Base-by-base conservation (phyloP, 129 eudicot genomes). In the Tagetes patula region DNA sequence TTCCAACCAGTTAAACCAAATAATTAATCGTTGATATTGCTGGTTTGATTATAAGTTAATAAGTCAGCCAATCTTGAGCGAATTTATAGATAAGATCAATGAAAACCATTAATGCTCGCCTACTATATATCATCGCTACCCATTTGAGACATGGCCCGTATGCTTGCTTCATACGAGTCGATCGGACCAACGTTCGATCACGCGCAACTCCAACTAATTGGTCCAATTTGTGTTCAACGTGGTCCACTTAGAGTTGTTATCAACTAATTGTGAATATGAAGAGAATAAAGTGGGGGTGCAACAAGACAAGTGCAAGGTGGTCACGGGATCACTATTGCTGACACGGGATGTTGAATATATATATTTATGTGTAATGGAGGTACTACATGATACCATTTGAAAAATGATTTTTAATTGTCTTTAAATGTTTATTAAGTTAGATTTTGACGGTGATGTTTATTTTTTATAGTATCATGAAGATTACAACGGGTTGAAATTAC, bases 261-360 rank as follows among this genome's bases (percentile, higher is more conserved):
- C 46, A 30, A 31, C 32, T 8, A 45, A 31, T 53, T 54, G 27
- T 53, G 11, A 32, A 36, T 64, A 49, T 12, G 10, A 46, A 67
- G 30, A 55, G 71, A 63, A 77, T 69, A 69, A 59, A 47, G 52
- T 70, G 60, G 48, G 37, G 38, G 8, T n/a, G n/a, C 58, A 77
- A 70, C 13, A 55, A 62, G 76, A 70, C 82, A 71, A 71, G n/a
- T 54, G 67, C 65, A 70, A 70, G 40, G 71, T 61, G 71, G 71
- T 78, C 82, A 78, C 77, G 72, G 31, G 72, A 48, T 69, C 53
- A 39, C 71, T 49, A 36, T 43, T 1, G 31, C 39, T 61, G 6
- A 46, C 61, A 45, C 77, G 60, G 60, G 53, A 71, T 20, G 53
- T 45, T 60, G 9, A 4, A 58, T 76, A 31, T 67, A 42, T 75